Evolutionary conservation across 1,284 basidiomycete species (phyloP).

Genomic region (Cystobasidiaceae sp.): DNA sequence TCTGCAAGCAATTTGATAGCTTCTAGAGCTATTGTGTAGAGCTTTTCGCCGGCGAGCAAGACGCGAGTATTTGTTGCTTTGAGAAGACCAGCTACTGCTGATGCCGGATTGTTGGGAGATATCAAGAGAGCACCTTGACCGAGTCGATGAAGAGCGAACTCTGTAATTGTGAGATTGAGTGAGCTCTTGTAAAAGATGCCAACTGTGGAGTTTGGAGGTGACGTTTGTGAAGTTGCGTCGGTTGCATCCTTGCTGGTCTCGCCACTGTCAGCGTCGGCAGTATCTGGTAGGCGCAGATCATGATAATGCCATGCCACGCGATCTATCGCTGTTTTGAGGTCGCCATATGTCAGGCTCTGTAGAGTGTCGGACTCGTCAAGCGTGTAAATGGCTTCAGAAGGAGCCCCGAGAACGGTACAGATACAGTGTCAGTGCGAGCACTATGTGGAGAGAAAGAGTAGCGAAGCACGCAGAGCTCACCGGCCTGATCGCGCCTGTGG

Average conservation of each 20-base stretch:
- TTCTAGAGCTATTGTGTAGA: neutral
- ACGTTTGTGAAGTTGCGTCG: neutral
- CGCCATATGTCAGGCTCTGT: neutral
- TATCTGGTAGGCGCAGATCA: neutral
- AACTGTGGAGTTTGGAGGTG: neutral
- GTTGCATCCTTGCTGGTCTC: no score
- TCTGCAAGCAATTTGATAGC: neutral
- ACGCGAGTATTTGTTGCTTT: constrained; percentile 52
- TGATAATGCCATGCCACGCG: constrained; percentile 5
- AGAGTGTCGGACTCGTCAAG: neutral
- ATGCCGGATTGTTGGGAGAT: constrained; percentile 54
- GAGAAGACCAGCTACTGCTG: constrained; percentile 57
- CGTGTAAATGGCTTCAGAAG: neutral
- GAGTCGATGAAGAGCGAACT: constrained; percentile 47
- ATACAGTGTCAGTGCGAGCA: neutral
- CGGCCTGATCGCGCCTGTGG: neutral
- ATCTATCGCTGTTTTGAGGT: neutral
- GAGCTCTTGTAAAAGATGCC: constrained; percentile 5
- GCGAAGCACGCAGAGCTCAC: neutral
- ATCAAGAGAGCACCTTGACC: constrained; percentile 48
- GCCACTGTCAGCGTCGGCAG: no score
- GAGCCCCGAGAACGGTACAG: no score
- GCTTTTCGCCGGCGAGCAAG: constrained; percentile 47
- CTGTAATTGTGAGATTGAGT: constrained; percentile 35
- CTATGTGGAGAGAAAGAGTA: no score